Evolutionary conservation across 306 rosid genomes (phyloP).

Genomic region (Fagus sylvatica): DNA sequence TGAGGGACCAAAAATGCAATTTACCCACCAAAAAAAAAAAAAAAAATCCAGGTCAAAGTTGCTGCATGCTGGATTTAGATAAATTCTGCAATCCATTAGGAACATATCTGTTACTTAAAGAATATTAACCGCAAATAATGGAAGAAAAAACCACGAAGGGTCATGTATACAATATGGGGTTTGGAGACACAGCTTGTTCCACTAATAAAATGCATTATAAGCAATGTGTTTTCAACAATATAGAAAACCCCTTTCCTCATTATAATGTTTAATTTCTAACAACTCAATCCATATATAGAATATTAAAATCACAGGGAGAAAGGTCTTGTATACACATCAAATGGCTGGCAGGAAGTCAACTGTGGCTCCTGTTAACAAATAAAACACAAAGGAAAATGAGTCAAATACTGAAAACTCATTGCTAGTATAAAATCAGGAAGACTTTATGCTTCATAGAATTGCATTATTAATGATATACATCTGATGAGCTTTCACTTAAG

Average conservation of each 20-base stretch:
- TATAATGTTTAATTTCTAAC: not conserved
- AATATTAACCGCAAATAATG: not conserved
- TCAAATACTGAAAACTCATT: not conserved
- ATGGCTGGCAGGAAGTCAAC: slow-evolving; percentile 69
- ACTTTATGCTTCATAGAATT: not conserved
- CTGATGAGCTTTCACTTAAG: not conserved
- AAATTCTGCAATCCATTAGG: too few species aligned
- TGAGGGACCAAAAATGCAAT: too few species aligned
- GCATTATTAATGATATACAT: not conserved
- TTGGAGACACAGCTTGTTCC: not conserved
- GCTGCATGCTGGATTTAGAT: too few species aligned
- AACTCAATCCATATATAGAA: not conserved
- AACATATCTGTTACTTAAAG: too few species aligned
- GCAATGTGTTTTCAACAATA: not conserved
- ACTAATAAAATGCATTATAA: not conserved
- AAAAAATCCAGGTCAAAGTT: too few species aligned
- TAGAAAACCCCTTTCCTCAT: not conserved
- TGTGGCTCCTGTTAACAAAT: slow-evolving; percentile 88
- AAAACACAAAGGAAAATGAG: slow-evolving; percentile 15
- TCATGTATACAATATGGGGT: not conserved
- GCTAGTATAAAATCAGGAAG: not conserved
- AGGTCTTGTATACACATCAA: slow-evolving; percentile 77
- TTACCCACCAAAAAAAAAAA: too few species aligned
- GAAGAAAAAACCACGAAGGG: not conserved
- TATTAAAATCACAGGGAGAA: slow-evolving; percentile 54